A percentile compares a stretch with the other conserved stretches of the same genome.
These are phyloP conservation scores for Bryum argenteum DNA, from an alignment of 225 moss, liverwort and hornwort genomes.

Conservation along the genomic window DNA sequence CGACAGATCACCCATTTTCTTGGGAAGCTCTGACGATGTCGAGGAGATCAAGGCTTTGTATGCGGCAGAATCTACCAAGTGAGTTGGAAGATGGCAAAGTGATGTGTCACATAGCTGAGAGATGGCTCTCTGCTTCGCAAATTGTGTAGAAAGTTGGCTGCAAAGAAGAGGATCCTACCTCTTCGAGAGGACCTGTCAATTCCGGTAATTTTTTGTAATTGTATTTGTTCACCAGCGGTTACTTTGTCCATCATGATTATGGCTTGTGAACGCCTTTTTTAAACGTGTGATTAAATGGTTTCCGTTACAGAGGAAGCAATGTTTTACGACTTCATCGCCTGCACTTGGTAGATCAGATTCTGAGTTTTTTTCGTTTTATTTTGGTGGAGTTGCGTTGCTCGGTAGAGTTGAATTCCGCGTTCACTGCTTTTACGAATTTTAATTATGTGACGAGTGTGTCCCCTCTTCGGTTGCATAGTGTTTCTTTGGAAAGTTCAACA, in stretches of 20 bases:
- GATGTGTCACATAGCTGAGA: conserved; percentile 11
- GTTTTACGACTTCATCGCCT: neutral
- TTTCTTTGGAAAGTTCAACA: no score
- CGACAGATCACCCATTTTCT: conserved; percentile 93
- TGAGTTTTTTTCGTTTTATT: no score
- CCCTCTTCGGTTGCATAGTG: no score
- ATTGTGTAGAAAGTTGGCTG: conserved; percentile 31
- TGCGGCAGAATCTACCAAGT: conserved; percentile 44
- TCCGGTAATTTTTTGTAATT: conserved; percentile 35
- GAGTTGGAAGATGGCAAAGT: conserved; percentile 17
- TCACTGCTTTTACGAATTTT: no score
- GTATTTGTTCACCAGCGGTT: conserved; percentile 22
- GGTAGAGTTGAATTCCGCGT: no score
- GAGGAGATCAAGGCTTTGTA: conserved; percentile 92
- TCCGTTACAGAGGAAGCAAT: neutral
- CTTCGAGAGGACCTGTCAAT: conserved; percentile 19
- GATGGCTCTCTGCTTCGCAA: conserved; percentile 24
- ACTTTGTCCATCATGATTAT: conserved; percentile 20
- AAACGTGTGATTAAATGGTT: conserved; percentile 25
- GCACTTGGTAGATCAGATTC: neutral
- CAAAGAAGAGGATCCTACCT: conserved; percentile 19
- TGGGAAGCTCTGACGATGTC: conserved; percentile 93
- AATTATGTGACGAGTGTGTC: no score
- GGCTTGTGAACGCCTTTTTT: conserved; percentile 21
- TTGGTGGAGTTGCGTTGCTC: no score